These are phyloP conservation scores for Cyberlindnera nakhonratchasimensis DNA, from an alignment of 805 yeast genomes.

Conservation along the genomic window DNA sequence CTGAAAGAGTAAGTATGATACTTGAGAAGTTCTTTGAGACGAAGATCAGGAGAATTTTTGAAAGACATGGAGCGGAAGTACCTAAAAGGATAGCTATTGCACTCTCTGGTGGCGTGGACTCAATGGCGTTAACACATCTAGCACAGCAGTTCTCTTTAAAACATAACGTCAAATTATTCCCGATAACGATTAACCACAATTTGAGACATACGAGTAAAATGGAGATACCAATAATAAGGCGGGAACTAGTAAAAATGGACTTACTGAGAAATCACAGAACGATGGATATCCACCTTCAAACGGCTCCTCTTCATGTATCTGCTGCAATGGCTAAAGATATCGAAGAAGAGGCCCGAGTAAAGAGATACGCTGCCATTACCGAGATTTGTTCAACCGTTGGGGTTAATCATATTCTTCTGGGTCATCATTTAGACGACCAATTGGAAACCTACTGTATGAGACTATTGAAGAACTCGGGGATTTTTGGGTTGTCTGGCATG, in stretches of 20 bases:
- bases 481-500: conserved; percentile 64
- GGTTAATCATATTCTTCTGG: conserved; percentile 46
- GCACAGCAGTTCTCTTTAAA: conserved; percentile 35
- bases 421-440: conserved; percentile 72
- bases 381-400: conserved; percentile 36
- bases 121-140: conserved; percentile 62
- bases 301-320: conserved; percentile 6
- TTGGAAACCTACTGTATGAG: conserved; percentile 65
- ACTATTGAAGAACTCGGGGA: conserved; percentile 40
- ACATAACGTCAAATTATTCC: conserved; percentile 38
- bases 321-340: conserved; percentile 29
- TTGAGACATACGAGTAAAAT: conserved; percentile 37
- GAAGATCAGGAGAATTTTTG: conserved; percentile 8
- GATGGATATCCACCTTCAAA: conserved; percentile 22
- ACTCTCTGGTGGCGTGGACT: conserved; percentile 80
- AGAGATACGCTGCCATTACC: conserved; percentile 46
- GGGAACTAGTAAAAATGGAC: conserved; percentile 16
- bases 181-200: conserved; percentile 66
- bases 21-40: conserved; percentile 6
- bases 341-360: conserved; percentile 58
- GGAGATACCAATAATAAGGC: conserved; percentile 26
- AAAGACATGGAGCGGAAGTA: conserved; percentile 4
- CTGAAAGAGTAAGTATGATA: not conserved
- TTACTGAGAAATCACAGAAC: conserved; percentile 29
- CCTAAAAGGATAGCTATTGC: conserved; percentile 48